Conservation (phyloP, 2,329 filamentous ascomycete genomes). For the Trichoderma gracile region DNA sequence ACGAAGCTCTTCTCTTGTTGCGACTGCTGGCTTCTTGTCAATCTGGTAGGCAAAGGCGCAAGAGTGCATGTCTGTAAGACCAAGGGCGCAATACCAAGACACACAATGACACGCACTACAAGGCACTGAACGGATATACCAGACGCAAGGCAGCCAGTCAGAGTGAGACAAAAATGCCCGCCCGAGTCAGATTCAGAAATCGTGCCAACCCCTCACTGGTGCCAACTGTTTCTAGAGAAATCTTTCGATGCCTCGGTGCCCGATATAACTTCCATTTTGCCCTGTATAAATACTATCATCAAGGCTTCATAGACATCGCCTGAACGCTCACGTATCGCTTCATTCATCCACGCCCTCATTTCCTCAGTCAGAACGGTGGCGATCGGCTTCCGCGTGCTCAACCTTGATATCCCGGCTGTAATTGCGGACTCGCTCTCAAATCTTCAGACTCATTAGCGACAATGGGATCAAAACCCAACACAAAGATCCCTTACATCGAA, state of each 20-base stretch:
- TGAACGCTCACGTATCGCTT: neutral
- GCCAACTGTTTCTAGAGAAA: neutral
- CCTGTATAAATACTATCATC: neutral
- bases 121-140: too few species aligned
- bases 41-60: too few species aligned
- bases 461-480: constrained; percentile 8
- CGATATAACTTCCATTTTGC: neutral
- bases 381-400: neutral
- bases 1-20: too few species aligned
- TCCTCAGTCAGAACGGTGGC: neutral
- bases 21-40: too few species aligned
- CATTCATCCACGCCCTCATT: neutral
- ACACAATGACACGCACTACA: too few species aligned
- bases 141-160: neutral
- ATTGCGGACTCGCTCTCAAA: neutral
- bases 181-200: too few species aligned
- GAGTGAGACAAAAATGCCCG: neutral
- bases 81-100: too few species aligned
- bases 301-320: neutral
- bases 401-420: neutral
- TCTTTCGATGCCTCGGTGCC: neutral
- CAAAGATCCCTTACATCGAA: constrained; percentile 59
- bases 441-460: neutral
- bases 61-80: too few species aligned
- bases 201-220: neutral